These are phyloP conservation scores for Fusarium tricinctum DNA, from an alignment of 2,329 filamentous ascomycete species.

Conservation along the genomic window DNA sequence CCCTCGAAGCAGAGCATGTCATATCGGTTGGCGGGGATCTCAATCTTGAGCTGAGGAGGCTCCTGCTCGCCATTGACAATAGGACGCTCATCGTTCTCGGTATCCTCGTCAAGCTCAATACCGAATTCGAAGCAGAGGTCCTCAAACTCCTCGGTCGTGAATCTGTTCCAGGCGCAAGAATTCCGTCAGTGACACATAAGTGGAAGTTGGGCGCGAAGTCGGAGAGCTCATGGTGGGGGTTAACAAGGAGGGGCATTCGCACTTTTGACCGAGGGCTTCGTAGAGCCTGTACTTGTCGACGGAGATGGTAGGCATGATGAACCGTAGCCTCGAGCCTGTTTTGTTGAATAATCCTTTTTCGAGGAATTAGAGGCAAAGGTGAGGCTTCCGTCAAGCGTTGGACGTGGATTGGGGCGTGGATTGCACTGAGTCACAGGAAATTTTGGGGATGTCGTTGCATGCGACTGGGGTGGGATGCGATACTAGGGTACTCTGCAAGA, in stretches of 20 bases:
- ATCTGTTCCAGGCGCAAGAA: constrained; percentile 62
- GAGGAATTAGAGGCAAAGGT: constrained; percentile 34
- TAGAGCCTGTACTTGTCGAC: constrained; percentile 97
- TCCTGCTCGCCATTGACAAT: constrained; percentile 84
- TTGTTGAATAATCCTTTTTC: constrained; percentile 29
- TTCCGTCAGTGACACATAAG: constrained; percentile 39
- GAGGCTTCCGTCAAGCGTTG: constrained; percentile 42
- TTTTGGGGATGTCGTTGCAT: constrained; percentile 51
- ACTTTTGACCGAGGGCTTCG: constrained; percentile 91
- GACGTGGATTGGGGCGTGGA: constrained; percentile 40
- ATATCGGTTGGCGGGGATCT: constrained; percentile 95
- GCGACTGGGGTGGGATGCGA: constrained; percentile 17
- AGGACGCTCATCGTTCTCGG: constrained; percentile 80
- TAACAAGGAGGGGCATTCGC: constrained; percentile 51
- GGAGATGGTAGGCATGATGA: constrained; percentile 90
- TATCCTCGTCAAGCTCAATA: constrained; percentile 98
- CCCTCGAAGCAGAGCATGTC: constrained; percentile 98
- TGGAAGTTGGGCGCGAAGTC: constrained; percentile 31
- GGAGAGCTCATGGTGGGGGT: constrained; percentile 41
- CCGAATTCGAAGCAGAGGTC: constrained; percentile 98
- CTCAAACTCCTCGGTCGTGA: constrained; percentile 95
- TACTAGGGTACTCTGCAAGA: constrained; percentile 30
- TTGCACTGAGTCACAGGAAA: constrained; percentile 59
- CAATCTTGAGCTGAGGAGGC: constrained; percentile 94
- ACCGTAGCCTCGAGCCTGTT: constrained; percentile 46